Base-by-base conservation (phyloP, 225 moss, liverwort and hornwort genomes). In the Climacium dendroides region DNA sequence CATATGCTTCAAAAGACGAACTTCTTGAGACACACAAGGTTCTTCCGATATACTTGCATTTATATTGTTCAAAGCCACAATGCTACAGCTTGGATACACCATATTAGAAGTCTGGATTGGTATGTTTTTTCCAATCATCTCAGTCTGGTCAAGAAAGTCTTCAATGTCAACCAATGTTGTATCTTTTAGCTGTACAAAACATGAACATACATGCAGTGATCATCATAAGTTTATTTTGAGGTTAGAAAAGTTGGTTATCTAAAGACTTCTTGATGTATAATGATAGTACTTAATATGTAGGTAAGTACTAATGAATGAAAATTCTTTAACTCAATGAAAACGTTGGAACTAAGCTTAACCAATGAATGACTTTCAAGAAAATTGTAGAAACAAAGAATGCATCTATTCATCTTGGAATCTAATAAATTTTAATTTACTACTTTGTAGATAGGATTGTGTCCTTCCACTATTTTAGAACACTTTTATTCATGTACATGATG, bases 61-160 rank as follows among this genome's bases (percentile, higher is more conserved):
- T 22, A 15, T 66, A 47, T n/a, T 89, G 83, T 60, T 83, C 13
- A 83, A 5, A 55, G 87, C 62, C 30, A 85, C 17, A 25, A 3
- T 15, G 2, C 7, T 59, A 32, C 65, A 73, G 12, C 53, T 79
- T 90, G 85, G 86, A 72, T 89, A 91, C 10, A 88, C 70, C 55
- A 83, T 23, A 4, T 64, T 91, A 0, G 78, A 83, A 81, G 85
- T 77, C 19, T 88, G 90, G 9, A 94, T 94, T 1, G 79, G 70
- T 41, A 97, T 95, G 19, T 70, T 88, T 74, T 91, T 95, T 6
- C 97, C 96, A 80, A 94, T 90, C 35, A 87, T 43, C 83, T 95
- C 95, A 32, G 89, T 91, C 6, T 93, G 94, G 66, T 96, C 93
- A 18, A 97, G 75, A 79, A 97, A 97, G 79, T 96, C 87, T 14